Conservation (phyloP, 179 eudicot species). For the Nepenthes alata region DNA sequence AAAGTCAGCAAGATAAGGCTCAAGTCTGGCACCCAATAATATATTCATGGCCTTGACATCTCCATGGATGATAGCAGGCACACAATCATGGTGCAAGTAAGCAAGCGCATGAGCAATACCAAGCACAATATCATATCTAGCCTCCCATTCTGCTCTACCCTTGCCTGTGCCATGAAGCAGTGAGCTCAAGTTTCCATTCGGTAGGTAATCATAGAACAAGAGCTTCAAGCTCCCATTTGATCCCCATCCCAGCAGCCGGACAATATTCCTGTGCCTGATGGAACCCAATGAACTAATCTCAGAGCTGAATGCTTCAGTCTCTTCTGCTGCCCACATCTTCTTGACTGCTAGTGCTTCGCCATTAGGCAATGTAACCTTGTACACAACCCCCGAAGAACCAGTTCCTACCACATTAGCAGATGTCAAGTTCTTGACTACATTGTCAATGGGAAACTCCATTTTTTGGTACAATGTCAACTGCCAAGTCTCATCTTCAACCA, state of each 20-base stretch:
- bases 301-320: slow-evolving; percentile 59
- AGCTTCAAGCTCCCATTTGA: slow-evolving; percentile 52
- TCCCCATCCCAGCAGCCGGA: slow-evolving; percentile 80
- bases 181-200: slow-evolving; percentile 84
- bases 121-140: slow-evolving; percentile 50
- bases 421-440: slow-evolving; percentile 42
- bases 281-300: slow-evolving; percentile 76
- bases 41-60: slow-evolving; percentile 94
- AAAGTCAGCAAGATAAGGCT: slow-evolving; percentile 82
- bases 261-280: slow-evolving; percentile 74
- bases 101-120: slow-evolving; percentile 85
- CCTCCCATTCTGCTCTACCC: slow-evolving; percentile 80
- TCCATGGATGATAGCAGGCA: slow-evolving; percentile 70
- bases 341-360: slow-evolving; percentile 78
- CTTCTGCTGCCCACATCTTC: slow-evolving; percentile 81
- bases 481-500: slow-evolving; percentile 43
- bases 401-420: slow-evolving; percentile 88
- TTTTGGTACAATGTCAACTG: slow-evolving; percentile 77
- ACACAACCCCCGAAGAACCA: slow-evolving; percentile 90
- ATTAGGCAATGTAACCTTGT: slow-evolving; percentile 52
- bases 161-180: slow-evolving; percentile 64
- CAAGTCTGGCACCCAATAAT: slow-evolving; percentile 52
- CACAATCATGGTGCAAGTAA: slow-evolving; percentile 84
- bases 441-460: slow-evolving; percentile 66
- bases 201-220: slow-evolving; percentile 70